Evolutionary conservation across 192 early-diverging fungal species (phyloP).

Genomic region (Fimicolochytrium jonesii): DNA sequence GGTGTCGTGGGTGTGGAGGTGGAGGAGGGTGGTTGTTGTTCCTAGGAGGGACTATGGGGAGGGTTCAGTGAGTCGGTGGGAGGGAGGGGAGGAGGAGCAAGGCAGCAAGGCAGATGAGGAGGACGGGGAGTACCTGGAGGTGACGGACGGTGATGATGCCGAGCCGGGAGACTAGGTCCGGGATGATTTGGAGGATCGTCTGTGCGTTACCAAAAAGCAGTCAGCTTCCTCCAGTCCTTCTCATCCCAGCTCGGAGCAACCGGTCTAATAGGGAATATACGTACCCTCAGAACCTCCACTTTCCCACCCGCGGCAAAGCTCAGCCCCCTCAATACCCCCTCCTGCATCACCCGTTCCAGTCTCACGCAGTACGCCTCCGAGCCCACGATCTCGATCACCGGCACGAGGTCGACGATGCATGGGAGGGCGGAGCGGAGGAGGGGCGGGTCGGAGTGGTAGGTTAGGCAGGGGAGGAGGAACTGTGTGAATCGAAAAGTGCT

Average conservation of each 20-base stretch:
- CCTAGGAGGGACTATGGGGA: too few relatives aligned
- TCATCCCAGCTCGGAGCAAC: background rate
- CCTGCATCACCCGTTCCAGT: slow-evolving; percentile 25
- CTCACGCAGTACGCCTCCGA: slow-evolving; percentile 10
- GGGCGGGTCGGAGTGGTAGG: slow-evolving; percentile 23
- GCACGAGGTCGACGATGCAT: slow-evolving; percentile 18
- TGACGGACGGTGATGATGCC: background rate
- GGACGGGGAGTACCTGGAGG: background rate
- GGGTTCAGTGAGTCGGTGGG: too few relatives aligned
- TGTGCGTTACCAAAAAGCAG: background rate
- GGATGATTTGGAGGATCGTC: slow-evolving; percentile 3
- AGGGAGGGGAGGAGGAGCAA: too few relatives aligned
- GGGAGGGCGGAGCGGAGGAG: slow-evolving; percentile 21
- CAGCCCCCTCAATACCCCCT: slow-evolving; percentile 28
- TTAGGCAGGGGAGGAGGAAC: slow-evolving; percentile 12
- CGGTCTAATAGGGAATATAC: background rate
- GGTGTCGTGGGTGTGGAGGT: slow-evolving; percentile 25
- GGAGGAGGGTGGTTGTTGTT: slow-evolving; percentile 22
- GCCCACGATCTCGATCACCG: slow-evolving; percentile 19
- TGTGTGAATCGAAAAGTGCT: slow-evolving; percentile 7
- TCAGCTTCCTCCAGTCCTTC: background rate
- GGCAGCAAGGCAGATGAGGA: background rate
- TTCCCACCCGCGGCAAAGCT: slow-evolving; percentile 34
- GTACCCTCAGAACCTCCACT: slow-evolving; percentile 21
- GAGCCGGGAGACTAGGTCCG: background rate